A percentile compares a stretch with the other conserved stretches of the same genome.
Evolutionary conservation across 495 filamentous ascomycete genomes (phyloP).

Genomic region (Lasiosphaeris hirsuta): DNA sequence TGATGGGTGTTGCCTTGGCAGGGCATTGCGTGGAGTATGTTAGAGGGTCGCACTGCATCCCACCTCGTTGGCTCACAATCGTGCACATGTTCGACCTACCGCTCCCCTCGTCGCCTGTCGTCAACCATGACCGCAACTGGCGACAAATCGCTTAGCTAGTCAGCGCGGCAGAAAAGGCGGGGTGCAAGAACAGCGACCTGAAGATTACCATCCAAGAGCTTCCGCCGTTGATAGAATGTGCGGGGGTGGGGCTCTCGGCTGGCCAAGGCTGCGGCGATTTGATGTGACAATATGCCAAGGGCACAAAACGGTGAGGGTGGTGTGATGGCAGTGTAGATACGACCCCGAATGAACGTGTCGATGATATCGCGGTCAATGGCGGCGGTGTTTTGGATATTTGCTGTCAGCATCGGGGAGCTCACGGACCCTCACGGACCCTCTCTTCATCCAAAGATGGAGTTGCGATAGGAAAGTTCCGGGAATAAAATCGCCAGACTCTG

Average conservation of each 20-base stretch:
- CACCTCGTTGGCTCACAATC: background rate
- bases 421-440: background rate
- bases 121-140: no score
- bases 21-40: background rate
- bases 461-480: background rate
- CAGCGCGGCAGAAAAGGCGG: background rate
- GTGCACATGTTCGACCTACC: no score
- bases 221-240: background rate
- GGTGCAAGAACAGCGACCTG: background rate
- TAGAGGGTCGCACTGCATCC: constrained; percentile 10
- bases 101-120: no score
- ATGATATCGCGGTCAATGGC: no score
- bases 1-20: background rate
- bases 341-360: no score
- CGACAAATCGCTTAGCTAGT: no score
- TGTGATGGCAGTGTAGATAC: no score
- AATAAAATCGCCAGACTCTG: constrained; percentile 1
- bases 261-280: background rate
- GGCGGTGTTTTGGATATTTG: no score
- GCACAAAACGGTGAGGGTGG: background rate
- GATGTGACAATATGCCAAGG: background rate
- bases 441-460: background rate
- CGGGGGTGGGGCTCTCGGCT: background rate
- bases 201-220: background rate
- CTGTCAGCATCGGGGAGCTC: background rate